Percentiles rank a stretch among this genome's conserved stretches.
Evolutionary conservation across 371 early-diverging fungal species (phyloP).

Genomic region (Rhizopus sp.): DNA sequence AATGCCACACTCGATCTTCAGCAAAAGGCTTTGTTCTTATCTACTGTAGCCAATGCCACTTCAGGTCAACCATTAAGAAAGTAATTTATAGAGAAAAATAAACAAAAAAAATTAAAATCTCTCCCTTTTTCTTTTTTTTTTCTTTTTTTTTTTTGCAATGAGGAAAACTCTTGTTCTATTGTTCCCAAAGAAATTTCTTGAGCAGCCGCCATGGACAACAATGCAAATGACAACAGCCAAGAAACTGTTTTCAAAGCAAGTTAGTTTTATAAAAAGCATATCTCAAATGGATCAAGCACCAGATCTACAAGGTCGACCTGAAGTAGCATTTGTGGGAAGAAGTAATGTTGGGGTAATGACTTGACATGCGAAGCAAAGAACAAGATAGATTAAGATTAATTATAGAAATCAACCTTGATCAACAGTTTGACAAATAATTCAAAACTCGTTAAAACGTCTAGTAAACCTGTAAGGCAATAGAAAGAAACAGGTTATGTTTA

Average conservation of each 20-base stretch:
- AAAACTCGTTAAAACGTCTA: slow-evolving; percentile 71
- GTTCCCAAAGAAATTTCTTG: slow-evolving; percentile 17
- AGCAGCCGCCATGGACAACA: slow-evolving; percentile 19
- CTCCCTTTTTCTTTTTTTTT: background rate
- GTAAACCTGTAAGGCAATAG: slow-evolving; percentile 59
- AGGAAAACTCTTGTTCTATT: slow-evolving; percentile 1
- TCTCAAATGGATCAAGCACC: slow-evolving; percentile 35
- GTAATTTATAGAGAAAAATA: no score
- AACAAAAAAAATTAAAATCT: background rate
- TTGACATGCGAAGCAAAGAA: background rate
- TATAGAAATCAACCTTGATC: slow-evolving; percentile 72
- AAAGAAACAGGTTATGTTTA: background rate
- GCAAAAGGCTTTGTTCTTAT: slow-evolving; percentile 41
- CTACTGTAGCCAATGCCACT: slow-evolving; percentile 35
- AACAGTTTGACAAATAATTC: slow-evolving; percentile 63
- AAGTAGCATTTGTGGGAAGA: slow-evolving; percentile 72
- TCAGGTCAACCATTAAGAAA: background rate
- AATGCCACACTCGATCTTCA: slow-evolving; percentile 41
- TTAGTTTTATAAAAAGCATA: slow-evolving; percentile 43
- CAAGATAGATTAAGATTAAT: background rate
- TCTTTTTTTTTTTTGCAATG: slow-evolving; percentile 2
- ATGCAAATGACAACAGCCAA: slow-evolving; percentile 26
- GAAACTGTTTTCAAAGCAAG: slow-evolving; percentile 42
- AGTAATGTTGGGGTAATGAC: slow-evolving; percentile 70
- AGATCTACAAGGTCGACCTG: slow-evolving; percentile 24